phyloP scores from a whole-genome alignment of 1,284 basidiomycete genomes.

The Mycena citricolor region DNA sequence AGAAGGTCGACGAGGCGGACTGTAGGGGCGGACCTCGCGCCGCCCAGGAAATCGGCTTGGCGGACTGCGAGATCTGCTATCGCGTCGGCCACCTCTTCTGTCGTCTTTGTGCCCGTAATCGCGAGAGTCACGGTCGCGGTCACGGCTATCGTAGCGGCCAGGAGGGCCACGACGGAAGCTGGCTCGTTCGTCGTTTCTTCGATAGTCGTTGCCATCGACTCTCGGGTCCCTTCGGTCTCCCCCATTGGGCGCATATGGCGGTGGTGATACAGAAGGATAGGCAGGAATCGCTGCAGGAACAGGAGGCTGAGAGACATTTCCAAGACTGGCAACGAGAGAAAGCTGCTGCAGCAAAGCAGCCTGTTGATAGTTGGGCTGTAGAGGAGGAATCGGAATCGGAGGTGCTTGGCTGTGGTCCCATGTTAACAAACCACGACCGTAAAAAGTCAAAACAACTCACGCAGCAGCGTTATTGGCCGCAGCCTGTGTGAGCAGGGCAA shows the following conservation, averaged over 20 bases:
- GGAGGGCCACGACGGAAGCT: slow-evolving; percentile 46
- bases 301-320: slow-evolving; percentile 33
- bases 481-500: slow-evolving; percentile 68
- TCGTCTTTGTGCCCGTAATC: slow-evolving; percentile 47
- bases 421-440: slow-evolving; percentile 10
- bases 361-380: slow-evolving; percentile 52
- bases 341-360: slow-evolving; percentile 73
- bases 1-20: slow-evolving; percentile 51
- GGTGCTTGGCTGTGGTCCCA: slow-evolving; percentile 55
- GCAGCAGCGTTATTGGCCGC: slow-evolving; percentile 35
- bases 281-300: slow-evolving; percentile 32
- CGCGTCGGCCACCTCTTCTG: slow-evolving; percentile 40
- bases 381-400: slow-evolving; percentile 47
- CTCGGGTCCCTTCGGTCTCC: slow-evolving; percentile 42
- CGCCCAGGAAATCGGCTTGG: slow-evolving; percentile 48
- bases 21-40: slow-evolving; percentile 52
- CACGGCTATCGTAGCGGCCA: slow-evolving; percentile 50
- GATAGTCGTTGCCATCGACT: slow-evolving; percentile 46
- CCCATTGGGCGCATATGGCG: slow-evolving; percentile 43
- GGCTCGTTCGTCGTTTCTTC: slow-evolving; percentile 47
- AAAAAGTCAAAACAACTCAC: not conserved
- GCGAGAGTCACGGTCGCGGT: too few species aligned
- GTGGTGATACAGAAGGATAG: slow-evolving; percentile 24
- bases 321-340: slow-evolving; percentile 55
- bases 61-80: slow-evolving; percentile 65